Conservation (phyloP, 768 basidiomycete species). For the Russula vinacea region DNA sequence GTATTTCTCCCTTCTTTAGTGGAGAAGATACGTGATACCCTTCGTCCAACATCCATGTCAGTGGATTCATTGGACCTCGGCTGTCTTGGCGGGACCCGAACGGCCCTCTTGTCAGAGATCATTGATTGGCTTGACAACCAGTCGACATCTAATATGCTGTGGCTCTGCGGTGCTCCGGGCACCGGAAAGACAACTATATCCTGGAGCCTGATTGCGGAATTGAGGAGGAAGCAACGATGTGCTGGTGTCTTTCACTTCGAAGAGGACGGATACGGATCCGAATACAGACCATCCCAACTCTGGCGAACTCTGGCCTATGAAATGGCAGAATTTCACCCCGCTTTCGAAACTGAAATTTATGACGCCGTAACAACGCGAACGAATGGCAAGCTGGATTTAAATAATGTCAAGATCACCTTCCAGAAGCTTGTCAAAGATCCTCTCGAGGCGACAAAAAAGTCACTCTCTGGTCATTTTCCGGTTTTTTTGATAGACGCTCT, state of each 20-base stretch:
- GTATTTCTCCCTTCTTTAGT: not conserved
- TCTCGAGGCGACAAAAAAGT: not conserved
- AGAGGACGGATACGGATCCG: not conserved
- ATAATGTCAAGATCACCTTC: slow-evolving; percentile 1
- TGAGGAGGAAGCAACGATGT: slow-evolving; percentile 19
- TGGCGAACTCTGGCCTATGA: slow-evolving; percentile 21
- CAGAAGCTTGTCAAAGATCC: slow-evolving; percentile 13
- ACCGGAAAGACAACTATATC: slow-evolving; percentile 24
- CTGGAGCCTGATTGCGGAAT: slow-evolving; percentile 20
- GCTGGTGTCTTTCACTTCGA: slow-evolving; percentile 17
- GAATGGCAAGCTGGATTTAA: not conserved
- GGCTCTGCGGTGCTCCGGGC: slow-evolving; percentile 26
- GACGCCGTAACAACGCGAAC: not conserved
- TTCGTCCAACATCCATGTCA: not conserved
- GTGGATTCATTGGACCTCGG: not conserved
- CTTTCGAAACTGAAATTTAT: slow-evolving; percentile 11
- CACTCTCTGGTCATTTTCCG: not conserved
- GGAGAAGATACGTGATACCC: not conserved
- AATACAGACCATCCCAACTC: not conserved
- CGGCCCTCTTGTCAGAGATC: not conserved
- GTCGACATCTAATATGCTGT: slow-evolving; percentile 16
- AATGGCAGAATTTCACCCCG: slow-evolving; percentile 25
- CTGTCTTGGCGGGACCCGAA: slow-evolving; percentile 17
- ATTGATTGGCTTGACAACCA: slow-evolving; percentile 15
- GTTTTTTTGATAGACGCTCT: slow-evolving; percentile 23